These are phyloP conservation scores for Aristolochia fimbriata DNA, from an alignment of 164 flowering plant species.

Conservation along the genomic window DNA sequence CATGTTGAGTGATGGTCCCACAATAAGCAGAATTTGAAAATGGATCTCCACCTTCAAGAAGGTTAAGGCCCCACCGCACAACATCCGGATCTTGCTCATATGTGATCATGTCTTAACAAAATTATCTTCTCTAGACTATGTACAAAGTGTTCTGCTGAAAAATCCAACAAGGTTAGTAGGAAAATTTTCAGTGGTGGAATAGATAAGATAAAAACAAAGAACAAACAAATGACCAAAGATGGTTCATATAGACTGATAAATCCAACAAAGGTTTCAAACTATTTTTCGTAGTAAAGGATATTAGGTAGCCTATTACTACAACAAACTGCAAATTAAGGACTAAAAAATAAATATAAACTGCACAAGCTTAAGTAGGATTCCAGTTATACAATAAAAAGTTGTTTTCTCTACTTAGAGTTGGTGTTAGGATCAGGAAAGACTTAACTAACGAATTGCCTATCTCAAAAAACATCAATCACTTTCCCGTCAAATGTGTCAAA, in stretches of 20 bases:
- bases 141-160: neutral
- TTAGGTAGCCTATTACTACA: no score
- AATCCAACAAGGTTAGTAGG: neutral
- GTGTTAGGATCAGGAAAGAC: no score
- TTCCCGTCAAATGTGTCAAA: no score
- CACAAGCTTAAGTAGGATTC: no score
- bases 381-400: no score
- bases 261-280: neutral
- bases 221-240: neutral
- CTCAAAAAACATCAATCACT: no score
- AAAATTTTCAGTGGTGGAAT: neutral
- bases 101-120: slow-evolving; percentile 15
- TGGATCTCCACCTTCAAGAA: slow-evolving; percentile 46
- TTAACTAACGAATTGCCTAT: no score
- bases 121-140: neutral
- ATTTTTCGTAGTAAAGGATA: no score
- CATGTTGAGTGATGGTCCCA: slow-evolving; percentile 26
- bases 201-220: neutral
- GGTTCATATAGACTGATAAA: neutral
- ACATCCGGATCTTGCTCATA: slow-evolving; percentile 76
- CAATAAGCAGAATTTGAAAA: slow-evolving; percentile 31
- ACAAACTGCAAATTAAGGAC: no score
- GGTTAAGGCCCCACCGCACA: slow-evolving; percentile 68
- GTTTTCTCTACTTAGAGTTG: no score
- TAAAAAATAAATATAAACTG: no score